phyloP scores from a whole-genome alignment of 202 grass and related monocot species.

The Bolboschoenoplectus hybrid region DNA sequence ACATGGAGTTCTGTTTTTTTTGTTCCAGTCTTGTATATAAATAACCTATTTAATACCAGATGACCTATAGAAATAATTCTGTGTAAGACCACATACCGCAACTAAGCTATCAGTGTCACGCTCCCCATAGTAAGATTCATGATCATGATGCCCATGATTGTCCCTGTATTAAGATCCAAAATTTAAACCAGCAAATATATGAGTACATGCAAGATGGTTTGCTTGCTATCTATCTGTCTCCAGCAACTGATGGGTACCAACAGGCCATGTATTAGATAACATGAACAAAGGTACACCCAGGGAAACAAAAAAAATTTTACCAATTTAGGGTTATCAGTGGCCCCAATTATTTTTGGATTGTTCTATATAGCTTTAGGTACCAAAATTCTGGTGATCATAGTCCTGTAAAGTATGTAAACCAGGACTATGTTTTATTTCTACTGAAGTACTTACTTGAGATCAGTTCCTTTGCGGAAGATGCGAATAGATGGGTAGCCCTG shows the following conservation, averaged over 20 bases:
- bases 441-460: conserved; percentile 80
- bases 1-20: background rate
- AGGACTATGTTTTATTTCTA: background rate
- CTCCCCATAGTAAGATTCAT: conserved; percentile 98
- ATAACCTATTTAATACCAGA: conserved; percentile 4
- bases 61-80: background rate
- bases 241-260: background rate
- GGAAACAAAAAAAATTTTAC: background rate
- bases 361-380: background rate
- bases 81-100: conserved; percentile 63
- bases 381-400: background rate
- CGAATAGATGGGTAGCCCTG: conserved; percentile 98
- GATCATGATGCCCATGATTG: conserved; percentile 92
- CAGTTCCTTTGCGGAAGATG: conserved; percentile 91
- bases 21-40: background rate
- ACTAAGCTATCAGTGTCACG: conserved; percentile 98
- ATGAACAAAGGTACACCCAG: background rate
- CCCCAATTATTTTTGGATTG: background rate
- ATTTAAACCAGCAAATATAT: conserved; percentile 19
- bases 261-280: background rate
- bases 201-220: background rate
- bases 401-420: background rate
- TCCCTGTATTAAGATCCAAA: conserved; percentile 57
- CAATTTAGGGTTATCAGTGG: background rate
- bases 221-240: background rate